These are phyloP conservation scores for Drechslerella dactyloides DNA, from an alignment of 2,329 filamentous ascomycete species.

Conservation along the genomic window DNA sequence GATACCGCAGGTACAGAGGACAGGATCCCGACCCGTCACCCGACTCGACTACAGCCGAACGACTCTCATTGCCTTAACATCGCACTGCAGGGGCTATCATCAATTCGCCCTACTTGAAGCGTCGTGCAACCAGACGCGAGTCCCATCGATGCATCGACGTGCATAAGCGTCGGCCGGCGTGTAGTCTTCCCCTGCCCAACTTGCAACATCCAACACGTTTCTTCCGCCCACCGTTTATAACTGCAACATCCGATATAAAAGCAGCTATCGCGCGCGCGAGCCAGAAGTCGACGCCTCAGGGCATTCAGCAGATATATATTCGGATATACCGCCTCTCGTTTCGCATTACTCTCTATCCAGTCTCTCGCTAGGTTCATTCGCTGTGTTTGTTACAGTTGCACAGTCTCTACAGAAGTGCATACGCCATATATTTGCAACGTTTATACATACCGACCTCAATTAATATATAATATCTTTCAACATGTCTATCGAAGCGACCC, in stretches of 20 bases:
- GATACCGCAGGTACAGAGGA: conserved; percentile 5
- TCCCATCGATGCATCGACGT: conserved; percentile 30
- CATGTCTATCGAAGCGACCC: conserved; percentile 21
- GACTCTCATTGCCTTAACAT: conserved; percentile 16
- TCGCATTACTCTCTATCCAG: conserved; percentile 6
- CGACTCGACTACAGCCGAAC: conserved; percentile 27
- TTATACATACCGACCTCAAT: neutral
- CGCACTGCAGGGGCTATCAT: conserved; percentile 25
- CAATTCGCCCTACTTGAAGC: neutral
- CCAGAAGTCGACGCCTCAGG: conserved; percentile 11
- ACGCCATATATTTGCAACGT: neutral
- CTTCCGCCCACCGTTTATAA: neutral
- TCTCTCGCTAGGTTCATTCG: conserved; percentile 14
- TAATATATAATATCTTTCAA: conserved; percentile 23
- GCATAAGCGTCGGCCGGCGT: conserved; percentile 34
- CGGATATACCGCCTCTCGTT: conserved; percentile 35
- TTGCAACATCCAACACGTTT: conserved; percentile 8
- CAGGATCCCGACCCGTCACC: conserved; percentile 29
- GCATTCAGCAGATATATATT: conserved; percentile 24
- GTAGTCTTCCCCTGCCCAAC: conserved; percentile 25
- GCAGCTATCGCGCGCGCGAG: conserved; percentile 41
- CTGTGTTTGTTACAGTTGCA: conserved; percentile 11
- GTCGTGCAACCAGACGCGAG: neutral
- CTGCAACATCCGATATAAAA: conserved; percentile 17
- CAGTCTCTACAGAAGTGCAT: conserved; percentile 13